Conservation (phyloP, 352 stramenopile species). For the Phytopythium vexans region DNA sequence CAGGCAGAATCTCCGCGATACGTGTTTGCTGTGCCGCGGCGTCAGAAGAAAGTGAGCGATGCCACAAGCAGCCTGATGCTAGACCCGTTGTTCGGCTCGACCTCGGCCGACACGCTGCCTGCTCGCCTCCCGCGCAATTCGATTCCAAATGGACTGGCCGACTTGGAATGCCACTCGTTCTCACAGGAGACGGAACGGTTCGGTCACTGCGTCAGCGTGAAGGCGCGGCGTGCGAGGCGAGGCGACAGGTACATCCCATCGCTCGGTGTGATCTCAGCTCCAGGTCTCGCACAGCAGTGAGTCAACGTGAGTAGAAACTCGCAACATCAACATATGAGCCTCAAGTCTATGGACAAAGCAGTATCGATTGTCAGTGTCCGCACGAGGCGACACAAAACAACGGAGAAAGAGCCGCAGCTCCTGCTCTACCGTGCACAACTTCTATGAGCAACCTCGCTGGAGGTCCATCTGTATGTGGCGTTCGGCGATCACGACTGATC, state of each 20-base stretch:
- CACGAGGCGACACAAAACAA: conserved; percentile 3
- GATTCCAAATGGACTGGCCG: no score
- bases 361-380: no score
- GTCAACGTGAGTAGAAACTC: no score
- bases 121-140: no score
- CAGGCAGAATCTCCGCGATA: conserved; percentile 20
- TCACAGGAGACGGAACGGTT: conserved; percentile 39
- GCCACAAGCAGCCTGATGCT: conserved; percentile 46
- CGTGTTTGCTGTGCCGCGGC: conserved; percentile 48
- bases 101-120: no score
- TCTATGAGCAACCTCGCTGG: not conserved
- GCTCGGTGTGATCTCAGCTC: conserved; percentile 37
- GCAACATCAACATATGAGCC: no score
- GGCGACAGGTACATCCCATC: conserved; percentile 50
- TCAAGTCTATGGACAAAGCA: no score
- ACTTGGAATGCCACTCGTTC: conserved; percentile 15
- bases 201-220: conserved; percentile 48
- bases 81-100: conserved; percentile 59
- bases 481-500: no score
- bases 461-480: no score
- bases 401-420: not conserved
- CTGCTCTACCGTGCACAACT: not conserved
- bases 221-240: conserved; percentile 24
- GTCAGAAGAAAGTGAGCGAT: conserved; percentile 19
- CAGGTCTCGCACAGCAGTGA: no score